Percentiles rank a stretch among this genome's conserved stretches.
Conservation (phyloP, 176 grass and related monocot species). For the Poa annua region DNA sequence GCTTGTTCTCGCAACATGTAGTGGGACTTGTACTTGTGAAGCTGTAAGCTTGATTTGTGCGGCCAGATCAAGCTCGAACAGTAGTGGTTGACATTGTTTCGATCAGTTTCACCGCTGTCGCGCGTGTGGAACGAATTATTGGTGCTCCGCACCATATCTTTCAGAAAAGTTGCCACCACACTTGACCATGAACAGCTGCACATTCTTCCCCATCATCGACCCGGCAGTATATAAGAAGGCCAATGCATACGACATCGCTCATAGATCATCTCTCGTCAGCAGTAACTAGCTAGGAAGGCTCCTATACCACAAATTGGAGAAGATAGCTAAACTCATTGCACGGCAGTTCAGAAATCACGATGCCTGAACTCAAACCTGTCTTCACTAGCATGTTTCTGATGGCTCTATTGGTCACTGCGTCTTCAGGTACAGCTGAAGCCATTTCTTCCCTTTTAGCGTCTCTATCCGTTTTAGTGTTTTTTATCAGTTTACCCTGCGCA, state of each 20-base stretch:
- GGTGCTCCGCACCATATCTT: background rate
- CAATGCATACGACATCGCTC: background rate
- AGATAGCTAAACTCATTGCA: background rate
- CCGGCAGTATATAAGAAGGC: background rate
- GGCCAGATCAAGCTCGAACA: background rate
- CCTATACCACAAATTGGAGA: background rate
- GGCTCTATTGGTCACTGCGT: conserved; percentile 29
- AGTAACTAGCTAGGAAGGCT: background rate
- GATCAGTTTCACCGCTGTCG: background rate
- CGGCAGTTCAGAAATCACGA: background rate
- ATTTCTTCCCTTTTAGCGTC: background rate
- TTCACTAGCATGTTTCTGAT: conserved; percentile 36
- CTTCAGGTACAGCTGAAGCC: conserved; percentile 29
- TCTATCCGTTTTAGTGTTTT: too few species aligned
- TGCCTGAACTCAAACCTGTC: conserved; percentile 26
- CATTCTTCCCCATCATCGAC: background rate
- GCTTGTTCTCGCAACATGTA: background rate
- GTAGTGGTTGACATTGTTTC: background rate
- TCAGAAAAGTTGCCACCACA: background rate
- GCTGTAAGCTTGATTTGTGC: background rate
- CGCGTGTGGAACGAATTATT: background rate
- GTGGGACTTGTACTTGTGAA: background rate
- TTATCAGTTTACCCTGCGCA: background rate
- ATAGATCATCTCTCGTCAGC: background rate
- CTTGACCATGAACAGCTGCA: too few species aligned